Conservation (phyloP, 2,329 filamentous ascomycete species). For the Cladosporium cucumerinum region DNA sequence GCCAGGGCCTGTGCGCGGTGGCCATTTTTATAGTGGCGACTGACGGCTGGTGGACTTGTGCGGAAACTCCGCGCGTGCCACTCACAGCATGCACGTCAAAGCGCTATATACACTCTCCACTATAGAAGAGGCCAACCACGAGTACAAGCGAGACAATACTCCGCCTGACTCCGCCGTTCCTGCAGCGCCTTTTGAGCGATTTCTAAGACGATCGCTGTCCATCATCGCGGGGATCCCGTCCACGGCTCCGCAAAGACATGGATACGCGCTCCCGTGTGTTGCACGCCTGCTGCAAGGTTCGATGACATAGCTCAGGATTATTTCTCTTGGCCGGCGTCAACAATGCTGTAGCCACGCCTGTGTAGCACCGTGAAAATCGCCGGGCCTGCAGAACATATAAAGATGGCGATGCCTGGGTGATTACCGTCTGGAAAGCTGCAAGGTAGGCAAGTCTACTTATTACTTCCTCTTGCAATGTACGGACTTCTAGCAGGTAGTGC, state of each 20-base stretch:
- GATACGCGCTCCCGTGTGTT: constrained; percentile 6
- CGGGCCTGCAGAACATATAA: constrained; percentile 1
- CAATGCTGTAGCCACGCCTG: constrained; percentile 9
- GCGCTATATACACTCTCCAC: neutral
- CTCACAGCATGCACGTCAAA: neutral
- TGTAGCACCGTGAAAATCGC: constrained; percentile 11
- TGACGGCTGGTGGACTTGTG: neutral
- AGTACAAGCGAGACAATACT: constrained; percentile 4
- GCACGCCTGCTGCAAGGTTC: neutral
- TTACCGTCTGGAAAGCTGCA: neutral
- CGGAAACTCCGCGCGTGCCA: neutral
- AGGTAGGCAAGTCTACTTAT: constrained; percentile 7
- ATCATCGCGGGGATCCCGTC: neutral
- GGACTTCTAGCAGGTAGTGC: constrained; percentile 9
- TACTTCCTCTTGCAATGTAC: constrained; percentile 4
- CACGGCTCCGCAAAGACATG: constrained; percentile 1
- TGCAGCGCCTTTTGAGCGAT: constrained; percentile 2
- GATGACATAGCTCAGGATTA: constrained; percentile 4
- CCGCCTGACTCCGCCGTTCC: constrained; percentile 1
- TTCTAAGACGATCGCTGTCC: neutral
- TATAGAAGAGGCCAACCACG: neutral
- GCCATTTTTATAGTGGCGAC: neutral
- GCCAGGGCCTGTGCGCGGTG: neutral
- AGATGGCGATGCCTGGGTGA: neutral
- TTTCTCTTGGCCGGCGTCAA: constrained; percentile 15